Conservation (phyloP, 1,284 basidiomycete species). For the Sporisorium graminicola region DNA sequence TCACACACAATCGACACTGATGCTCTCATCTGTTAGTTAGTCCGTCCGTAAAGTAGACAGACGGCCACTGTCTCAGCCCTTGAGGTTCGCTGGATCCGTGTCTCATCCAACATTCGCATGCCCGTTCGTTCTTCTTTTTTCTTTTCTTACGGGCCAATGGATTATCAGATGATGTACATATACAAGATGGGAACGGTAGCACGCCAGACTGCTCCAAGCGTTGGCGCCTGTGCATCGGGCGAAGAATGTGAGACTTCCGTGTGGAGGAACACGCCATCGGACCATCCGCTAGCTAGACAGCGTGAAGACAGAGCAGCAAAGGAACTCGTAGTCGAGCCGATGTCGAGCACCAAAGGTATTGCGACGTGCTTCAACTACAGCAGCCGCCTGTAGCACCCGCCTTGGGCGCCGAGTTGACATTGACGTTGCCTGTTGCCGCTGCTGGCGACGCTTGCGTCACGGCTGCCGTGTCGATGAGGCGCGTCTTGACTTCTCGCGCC, state of each 20-base stretch:
- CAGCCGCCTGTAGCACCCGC: conserved; percentile 36
- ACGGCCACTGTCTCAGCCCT: background rate
- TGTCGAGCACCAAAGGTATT: no score
- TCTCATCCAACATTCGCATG: background rate
- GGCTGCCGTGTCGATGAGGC: conserved; percentile 82
- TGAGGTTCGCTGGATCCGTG: background rate
- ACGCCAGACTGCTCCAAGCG: background rate
- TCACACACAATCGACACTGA: no score
- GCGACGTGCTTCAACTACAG: conserved; percentile 23
- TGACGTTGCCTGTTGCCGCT: conserved; percentile 47
- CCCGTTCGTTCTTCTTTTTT: background rate
- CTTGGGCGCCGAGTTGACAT: conserved; percentile 50
- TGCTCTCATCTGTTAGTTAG: no score
- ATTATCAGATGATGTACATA: conserved; percentile 9
- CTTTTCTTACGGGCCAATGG: background rate
- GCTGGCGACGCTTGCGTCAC: conserved; percentile 40
- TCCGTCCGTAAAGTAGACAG: no score
- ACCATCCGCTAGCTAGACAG: no score
- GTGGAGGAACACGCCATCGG: no score
- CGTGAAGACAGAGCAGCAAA: background rate
- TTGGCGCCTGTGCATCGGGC: background rate
- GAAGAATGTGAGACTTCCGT: no score
- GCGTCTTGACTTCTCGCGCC: conserved; percentile 83
- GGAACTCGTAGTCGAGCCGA: no score
- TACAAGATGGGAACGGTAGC: background rate